Percentiles rank a stretch among this genome's conserved stretches.
phyloP scores from a whole-genome alignment of 169 alveolate genomes.

The Miamiensis avidus region DNA sequence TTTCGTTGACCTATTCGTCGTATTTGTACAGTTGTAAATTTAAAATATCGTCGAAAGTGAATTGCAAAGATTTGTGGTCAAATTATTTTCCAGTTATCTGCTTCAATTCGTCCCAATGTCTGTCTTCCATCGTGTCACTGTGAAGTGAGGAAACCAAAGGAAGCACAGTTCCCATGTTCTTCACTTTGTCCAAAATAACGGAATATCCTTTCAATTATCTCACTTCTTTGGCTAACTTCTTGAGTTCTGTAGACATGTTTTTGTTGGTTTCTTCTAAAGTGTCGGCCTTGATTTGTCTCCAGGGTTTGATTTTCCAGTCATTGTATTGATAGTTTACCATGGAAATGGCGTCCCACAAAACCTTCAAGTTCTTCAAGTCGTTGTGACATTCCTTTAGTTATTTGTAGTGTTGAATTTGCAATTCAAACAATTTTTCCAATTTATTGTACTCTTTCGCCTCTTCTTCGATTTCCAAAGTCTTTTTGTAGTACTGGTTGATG shows the following conservation, averaged over 20 bases:
- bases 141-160: conserved; percentile 93
- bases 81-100: conserved; percentile 89
- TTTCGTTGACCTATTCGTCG: conserved; percentile 94
- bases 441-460: conserved; percentile 88
- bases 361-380: conserved; percentile 86
- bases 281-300: conserved; percentile 94
- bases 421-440: conserved; percentile 93
- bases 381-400: conserved; percentile 90
- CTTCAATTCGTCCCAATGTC: conserved; percentile 96
- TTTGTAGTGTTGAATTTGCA: conserved; percentile 89
- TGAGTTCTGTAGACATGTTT: conserved; percentile 80
- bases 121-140: conserved; percentile 92
- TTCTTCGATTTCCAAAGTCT: conserved; percentile 78
- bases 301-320: conserved; percentile 92
- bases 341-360: conserved; percentile 94
- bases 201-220: conserved; percentile 88
- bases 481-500: conserved; percentile 78
- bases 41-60: conserved; percentile 92
- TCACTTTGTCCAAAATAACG: conserved; percentile 89
- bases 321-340: conserved; percentile 86
- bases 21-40: conserved; percentile 87
- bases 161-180: conserved; percentile 93
- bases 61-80: conserved; percentile 89
- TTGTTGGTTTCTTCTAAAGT: conserved; percentile 84
- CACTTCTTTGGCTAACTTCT: conserved; percentile 90